Base-by-base conservation (phyloP, 371 early-diverging fungal genomes). In the Syncephalastrum contaminatum region DNA sequence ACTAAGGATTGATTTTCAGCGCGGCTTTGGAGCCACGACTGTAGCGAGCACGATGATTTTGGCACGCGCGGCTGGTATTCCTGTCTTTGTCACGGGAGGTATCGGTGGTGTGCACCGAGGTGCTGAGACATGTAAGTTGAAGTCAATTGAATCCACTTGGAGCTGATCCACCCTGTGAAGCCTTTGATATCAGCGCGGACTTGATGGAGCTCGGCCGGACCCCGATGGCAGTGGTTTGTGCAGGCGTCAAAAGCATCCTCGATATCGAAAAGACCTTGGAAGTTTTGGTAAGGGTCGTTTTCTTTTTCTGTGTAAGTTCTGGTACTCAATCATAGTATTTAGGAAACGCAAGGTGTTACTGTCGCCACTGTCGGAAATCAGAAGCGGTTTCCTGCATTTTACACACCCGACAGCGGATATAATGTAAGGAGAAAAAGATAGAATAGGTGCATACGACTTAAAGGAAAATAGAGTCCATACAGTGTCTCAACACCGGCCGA, bases 61-160 rank as follows among this genome's bases (percentile, higher is more conserved):
- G 4, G 97, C 98, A 2, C 82, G 91, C 60, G 71, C 73, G 42
- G 91, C 89, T 4, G 95, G 94, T 7, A 95, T 97, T 50, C 66
- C 77, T 20, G 73, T 97, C 0, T 96, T 97, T 81, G 96, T 92
- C 15, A 97, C 98, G 2, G 98, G 98, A 16, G 98, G 97, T 8
- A 96, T 97, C 50, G 98, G 98, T 39, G 98, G 98, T 39, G 97
- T 94, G 16, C 97, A 97, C 56, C 82, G 97, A 13, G 93, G 90
- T 7, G 93, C 85, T 15, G 88, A 91, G 52, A 51, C 68, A 30
- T 84, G 89, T 73, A 84, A 72, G 77, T 43, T 18, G 36, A 39
- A 25, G 0, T 25, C 13, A 16, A 10, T 14, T 16, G 15, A 12
- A 4, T n/a, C 24, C 0, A 4, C 47, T 43, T 51, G 18, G 10